These are phyloP conservation scores for Lolium multiflorum DNA, from an alignment of 176 grass and related monocot genomes.

Conservation along the genomic window DNA sequence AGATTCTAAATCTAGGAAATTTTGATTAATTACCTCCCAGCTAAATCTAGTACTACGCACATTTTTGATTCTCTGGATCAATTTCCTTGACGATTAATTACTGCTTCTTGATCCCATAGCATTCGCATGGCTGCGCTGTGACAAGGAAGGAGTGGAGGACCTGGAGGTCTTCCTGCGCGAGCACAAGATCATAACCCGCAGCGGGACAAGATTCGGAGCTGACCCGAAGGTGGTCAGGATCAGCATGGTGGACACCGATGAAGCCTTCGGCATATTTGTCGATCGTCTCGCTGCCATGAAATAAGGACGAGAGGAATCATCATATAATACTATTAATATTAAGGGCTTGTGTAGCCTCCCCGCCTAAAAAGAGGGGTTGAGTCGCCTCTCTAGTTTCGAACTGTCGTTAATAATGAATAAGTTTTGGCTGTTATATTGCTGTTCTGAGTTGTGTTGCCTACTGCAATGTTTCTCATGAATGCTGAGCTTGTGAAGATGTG, in stretches of 20 bases:
- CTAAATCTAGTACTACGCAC: too few relatives aligned
- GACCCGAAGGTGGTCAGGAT: constrained; percentile 45
- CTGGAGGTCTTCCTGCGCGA: constrained; percentile 45
- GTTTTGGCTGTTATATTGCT: too few relatives aligned
- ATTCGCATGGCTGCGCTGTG: constrained; percentile 70
- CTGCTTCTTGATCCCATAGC: background rate
- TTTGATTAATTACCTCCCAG: too few relatives aligned
- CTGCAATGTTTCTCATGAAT: too few relatives aligned
- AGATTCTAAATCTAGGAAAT: background rate
- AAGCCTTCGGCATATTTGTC: constrained; percentile 56
- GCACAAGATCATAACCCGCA: constrained; percentile 51
- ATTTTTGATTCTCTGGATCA: too few relatives aligned
- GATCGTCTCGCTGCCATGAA: constrained; percentile 44
- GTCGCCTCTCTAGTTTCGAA: too few relatives aligned
- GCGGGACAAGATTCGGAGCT: constrained; percentile 53
- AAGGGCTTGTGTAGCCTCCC: background rate
- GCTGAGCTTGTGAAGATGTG: too few relatives aligned
- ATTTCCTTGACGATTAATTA: too few relatives aligned
- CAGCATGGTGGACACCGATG: constrained; percentile 73
- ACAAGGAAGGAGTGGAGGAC: constrained; percentile 46
- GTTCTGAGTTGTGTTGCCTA: too few relatives aligned
- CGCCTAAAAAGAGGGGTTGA: too few relatives aligned
- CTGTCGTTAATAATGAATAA: too few relatives aligned
- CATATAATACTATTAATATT: background rate
- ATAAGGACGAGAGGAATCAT: background rate